Conservation (phyloP, 164 flowering plant species). For the Tetrastigma voinierianum region DNA sequence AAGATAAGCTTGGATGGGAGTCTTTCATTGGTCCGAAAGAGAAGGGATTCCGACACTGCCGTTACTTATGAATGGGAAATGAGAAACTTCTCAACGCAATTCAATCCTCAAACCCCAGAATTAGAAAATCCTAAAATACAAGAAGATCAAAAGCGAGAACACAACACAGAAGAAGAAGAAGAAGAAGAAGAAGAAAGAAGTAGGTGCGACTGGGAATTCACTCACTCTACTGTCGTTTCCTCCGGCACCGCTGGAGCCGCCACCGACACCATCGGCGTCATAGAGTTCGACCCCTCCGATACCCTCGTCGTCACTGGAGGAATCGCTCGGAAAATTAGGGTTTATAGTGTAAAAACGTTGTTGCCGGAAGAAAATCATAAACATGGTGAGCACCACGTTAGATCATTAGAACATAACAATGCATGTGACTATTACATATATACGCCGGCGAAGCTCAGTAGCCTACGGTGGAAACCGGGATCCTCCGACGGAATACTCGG, state of each 20-base stretch:
- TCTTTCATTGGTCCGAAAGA: too few relatives aligned
- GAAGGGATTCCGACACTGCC: too few relatives aligned
- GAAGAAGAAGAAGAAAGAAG: conserved; percentile 35
- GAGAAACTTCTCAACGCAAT: conserved; percentile 12
- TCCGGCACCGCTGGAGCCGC: conserved; percentile 13
- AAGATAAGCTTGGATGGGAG: too few relatives aligned
- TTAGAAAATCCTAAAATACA: not conserved
- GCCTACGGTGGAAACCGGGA: conserved; percentile 64
- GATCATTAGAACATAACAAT: conserved; percentile 26
- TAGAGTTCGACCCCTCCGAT: conserved; percentile 58
- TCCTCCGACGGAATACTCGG: conserved; percentile 42
- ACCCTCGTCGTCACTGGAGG: conserved; percentile 62
- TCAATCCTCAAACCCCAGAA: not conserved
- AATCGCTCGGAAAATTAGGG: conserved; percentile 62
- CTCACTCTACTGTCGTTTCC: conserved; percentile 42
- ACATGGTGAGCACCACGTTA: not conserved
- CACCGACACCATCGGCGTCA: conserved; percentile 59
- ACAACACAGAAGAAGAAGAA: not conserved
- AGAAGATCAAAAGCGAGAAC: not conserved
- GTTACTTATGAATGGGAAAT: conserved; percentile 33
- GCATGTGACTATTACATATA: conserved; percentile 55
- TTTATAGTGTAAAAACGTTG: conserved; percentile 33
- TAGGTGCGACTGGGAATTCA: conserved; percentile 61
- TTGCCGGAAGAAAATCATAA: conserved; percentile 1
- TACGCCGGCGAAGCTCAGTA: conserved; percentile 77